A percentile compares a stretch with the other conserved stretches of the same genome.
Conservation (phyloP, 176 grass and related monocot species). For the Carex pumila region DNA sequence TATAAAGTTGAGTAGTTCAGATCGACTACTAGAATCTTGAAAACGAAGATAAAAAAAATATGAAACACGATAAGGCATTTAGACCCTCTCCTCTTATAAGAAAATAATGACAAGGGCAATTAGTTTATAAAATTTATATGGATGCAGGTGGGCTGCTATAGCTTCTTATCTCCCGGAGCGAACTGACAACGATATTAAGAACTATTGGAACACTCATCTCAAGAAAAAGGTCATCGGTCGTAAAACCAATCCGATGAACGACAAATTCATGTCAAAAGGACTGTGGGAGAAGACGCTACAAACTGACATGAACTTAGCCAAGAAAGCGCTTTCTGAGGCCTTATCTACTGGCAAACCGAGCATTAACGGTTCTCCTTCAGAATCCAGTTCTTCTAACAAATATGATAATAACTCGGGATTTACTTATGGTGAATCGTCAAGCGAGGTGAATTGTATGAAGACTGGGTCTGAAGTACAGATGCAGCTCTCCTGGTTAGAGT, state of each 20-base stretch:
- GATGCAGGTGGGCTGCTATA: conserved; percentile 8
- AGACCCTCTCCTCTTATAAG: no score
- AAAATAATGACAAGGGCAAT: background rate
- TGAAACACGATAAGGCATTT: no score
- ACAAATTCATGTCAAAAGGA: background rate
- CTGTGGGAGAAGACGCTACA: conserved; percentile 10
- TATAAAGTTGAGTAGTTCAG: no score
- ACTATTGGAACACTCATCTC: conserved; percentile 5
- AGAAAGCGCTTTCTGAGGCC: conserved; percentile 8
- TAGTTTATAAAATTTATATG: background rate
- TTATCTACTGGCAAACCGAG: background rate
- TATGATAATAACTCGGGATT: background rate
- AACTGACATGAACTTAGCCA: conserved; percentile 13
- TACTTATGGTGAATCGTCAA: background rate
- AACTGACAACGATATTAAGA: conserved; percentile 22
- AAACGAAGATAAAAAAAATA: no score
- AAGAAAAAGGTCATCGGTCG: background rate
- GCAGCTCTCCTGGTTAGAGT: conserved; percentile 4
- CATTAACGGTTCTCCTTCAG: background rate
- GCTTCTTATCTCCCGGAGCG: conserved; percentile 9
- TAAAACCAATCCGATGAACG: background rate
- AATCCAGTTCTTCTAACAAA: background rate
- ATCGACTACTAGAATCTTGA: no score
- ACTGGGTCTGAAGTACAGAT: background rate
- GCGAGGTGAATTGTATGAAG: background rate